Evolutionary conservation across 257 asterid genomes (phyloP), one percentile per base, ranked within the genome.

Genomic region (Nicotiana otophora): DNA sequence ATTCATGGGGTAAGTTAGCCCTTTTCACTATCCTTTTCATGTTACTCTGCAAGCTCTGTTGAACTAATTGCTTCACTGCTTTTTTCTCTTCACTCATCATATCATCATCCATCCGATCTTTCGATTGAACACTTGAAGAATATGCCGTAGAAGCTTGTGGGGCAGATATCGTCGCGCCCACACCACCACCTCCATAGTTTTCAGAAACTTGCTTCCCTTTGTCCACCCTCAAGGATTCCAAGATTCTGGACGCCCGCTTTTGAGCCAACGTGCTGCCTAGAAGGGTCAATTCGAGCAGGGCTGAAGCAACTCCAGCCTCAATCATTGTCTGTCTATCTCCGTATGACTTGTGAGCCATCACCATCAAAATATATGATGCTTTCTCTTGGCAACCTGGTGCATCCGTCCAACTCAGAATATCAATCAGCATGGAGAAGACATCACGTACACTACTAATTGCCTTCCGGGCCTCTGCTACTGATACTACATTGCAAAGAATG

Each of bases 351-450:
- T 92, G 96, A 77, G 97, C 98, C 97, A 95, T 91, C 89, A 95
- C 97, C 98, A 93, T 95, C 36, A 95, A 89, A n/a, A 95, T 90
- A 42, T 93, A 95, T 1, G 91, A 87, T 10, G 90, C 94, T 81
- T 92, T 95, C 88, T 95, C 98, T 77, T 95, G 98, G 94, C 98
- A 95, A 4, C 87, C 95, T 0, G 94, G 95, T 1, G 98, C 90
- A 77, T 95, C 98, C 0, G 89, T 86, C 98, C 98, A 95, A 78
- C 88, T 88, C 85, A 95, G 79, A 17, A 90, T 90, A 58, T 95
- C 98, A 16, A 95, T 84, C 16, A 95, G 86, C 17, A 87, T 68
- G 0, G 95, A 89, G 82, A 95, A 88, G 0, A 90, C 92, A 80
- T 95, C 97, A 0, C 88, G 78, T 2, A 88, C 88, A 1, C 42